Conservation (phyloP, 805 yeast genomes). For the Suhomyces vadensis region DNA sequence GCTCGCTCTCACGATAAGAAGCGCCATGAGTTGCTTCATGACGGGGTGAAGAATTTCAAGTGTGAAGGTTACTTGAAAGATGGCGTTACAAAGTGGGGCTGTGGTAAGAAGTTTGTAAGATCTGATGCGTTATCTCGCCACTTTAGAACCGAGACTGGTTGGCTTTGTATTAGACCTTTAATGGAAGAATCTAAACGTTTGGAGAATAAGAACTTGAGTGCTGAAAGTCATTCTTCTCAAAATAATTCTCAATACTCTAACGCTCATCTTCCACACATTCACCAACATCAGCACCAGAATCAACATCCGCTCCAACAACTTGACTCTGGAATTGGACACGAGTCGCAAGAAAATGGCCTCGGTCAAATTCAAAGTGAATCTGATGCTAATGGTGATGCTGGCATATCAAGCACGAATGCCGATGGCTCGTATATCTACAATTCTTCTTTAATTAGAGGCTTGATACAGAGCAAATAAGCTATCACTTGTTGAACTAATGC, state of each 20-base stretch:
- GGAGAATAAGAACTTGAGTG: constrained; percentile 16
- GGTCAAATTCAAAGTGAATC: not conserved
- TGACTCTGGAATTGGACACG: not conserved
- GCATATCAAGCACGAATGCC: not conserved
- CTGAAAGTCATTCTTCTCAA: not conserved
- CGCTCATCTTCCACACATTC: not conserved
- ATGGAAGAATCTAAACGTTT: constrained; percentile 54
- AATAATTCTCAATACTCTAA: not conserved
- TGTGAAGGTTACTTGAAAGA: constrained; percentile 64
- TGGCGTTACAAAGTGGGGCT: constrained; percentile 68
- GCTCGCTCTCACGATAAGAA: constrained; percentile 77
- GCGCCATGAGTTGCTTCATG: constrained; percentile 74
- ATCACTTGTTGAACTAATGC: not conserved
- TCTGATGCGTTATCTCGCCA: constrained; percentile 79
- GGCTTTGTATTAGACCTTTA: constrained; percentile 64
- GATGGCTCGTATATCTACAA: constrained; percentile 17
- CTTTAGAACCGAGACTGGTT: constrained; percentile 73
- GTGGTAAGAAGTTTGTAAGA: constrained; percentile 71
- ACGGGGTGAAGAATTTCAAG: constrained; percentile 67
- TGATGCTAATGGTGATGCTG: constrained; percentile 7
- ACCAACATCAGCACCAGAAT: constrained; percentile 2
- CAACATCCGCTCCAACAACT: not conserved
- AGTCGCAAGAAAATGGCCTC: not conserved
- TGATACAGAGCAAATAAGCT: constrained; percentile 13
- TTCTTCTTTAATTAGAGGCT: constrained; percentile 18